phyloP scores from a whole-genome alignment of 768 basidiomycete genomes.

The Mycena leptocephala region DNA sequence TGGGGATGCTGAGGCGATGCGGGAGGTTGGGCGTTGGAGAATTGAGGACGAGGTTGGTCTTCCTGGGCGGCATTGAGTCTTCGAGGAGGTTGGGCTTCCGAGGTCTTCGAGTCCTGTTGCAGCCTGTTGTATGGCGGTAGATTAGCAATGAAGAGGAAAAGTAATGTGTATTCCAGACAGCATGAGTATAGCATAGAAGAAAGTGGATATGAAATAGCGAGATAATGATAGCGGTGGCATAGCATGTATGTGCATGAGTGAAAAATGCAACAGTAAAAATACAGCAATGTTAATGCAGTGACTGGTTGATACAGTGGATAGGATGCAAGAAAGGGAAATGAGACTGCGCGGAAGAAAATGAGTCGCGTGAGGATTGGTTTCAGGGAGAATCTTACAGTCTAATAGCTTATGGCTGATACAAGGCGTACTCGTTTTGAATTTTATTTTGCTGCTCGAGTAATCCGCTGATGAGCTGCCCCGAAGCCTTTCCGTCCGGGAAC shows the following conservation, averaged over 20 bases:
- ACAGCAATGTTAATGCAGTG: not conserved
- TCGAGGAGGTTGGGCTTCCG: not conserved
- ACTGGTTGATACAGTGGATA: slow-evolving; percentile 26
- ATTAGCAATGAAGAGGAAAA: slow-evolving; percentile 23
- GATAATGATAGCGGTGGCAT: slow-evolving; percentile 26
- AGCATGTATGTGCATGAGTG: not conserved
- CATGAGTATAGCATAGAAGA: slow-evolving; percentile 16
- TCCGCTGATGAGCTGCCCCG: not conserved
- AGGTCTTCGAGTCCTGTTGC: not conserved
- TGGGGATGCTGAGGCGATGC: slow-evolving; percentile 91
- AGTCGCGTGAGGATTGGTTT: not conserved
- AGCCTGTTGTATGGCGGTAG: not conserved
- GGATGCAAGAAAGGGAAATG: not conserved
- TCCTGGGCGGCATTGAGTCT: slow-evolving; percentile 70
- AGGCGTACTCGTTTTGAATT: not conserved
- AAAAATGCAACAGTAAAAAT: not conserved
- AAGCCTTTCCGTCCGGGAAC: slow-evolving; percentile 6
- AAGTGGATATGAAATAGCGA: slow-evolving; percentile 10
- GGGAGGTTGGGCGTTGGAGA: slow-evolving; percentile 91
- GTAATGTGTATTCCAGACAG: slow-evolving; percentile 26
- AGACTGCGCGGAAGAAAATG: not conserved
- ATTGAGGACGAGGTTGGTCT: slow-evolving; percentile 82
- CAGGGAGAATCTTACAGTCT: slow-evolving; percentile 2
- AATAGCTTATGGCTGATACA: slow-evolving; percentile 7
- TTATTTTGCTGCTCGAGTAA: slow-evolving; percentile 3